Base-by-base conservation (phyloP, 805 yeast genomes). In the Yarrowia porcina region DNA sequence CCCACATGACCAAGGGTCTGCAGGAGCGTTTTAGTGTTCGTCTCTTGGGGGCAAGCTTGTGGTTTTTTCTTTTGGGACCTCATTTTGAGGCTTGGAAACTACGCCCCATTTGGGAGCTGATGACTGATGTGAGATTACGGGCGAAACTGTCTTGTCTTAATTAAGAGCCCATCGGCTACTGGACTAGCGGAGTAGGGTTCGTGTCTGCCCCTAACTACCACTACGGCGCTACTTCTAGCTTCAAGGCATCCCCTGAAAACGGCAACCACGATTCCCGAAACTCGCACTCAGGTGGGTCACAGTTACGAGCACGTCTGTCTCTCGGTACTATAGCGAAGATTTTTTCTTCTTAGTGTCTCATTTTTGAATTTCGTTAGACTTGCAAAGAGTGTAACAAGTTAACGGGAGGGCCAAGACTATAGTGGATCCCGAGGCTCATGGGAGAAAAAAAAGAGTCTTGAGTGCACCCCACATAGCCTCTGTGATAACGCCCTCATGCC, bases 1-100 rank as follows among this genome's bases (percentile, higher is more conserved):
- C n/a, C 50, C 50, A 45, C 52, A 45, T 45, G 52, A 45, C 52
- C 52, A 45, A 18, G 17, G n/a, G 8, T 9, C 21, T 45, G 52
- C 52, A 45, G 52, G 12, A 28, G 21, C 25, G 23, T 18, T 45
- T 45, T 45, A 45, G 52, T 9, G 23, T 45, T 45, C 15, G 23
- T 10, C 21, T 12, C 18, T 18, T 8, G 45, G 21, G 27, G 21
- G 20, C 25, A 23, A 27, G 9, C 8, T 12, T 20, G 52, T 20
- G 17, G 52, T 20, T 39, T 20, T 45, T 28, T 28, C n/a, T 28
- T 45, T 44, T 27, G 33, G 17, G 49, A 25, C 49, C 49, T 27
- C 20, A 18, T 15, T 11, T n/a, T 25, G 49, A 11, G 49, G 49
- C 49, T 42, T 42, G 8, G 45, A 15, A n/a, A 17, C 27, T 25